Evolutionary conservation across 139 green algal species (phyloP), one percentile per base, ranked within the genome.

Genomic region (Chlorella sp.): DNA sequence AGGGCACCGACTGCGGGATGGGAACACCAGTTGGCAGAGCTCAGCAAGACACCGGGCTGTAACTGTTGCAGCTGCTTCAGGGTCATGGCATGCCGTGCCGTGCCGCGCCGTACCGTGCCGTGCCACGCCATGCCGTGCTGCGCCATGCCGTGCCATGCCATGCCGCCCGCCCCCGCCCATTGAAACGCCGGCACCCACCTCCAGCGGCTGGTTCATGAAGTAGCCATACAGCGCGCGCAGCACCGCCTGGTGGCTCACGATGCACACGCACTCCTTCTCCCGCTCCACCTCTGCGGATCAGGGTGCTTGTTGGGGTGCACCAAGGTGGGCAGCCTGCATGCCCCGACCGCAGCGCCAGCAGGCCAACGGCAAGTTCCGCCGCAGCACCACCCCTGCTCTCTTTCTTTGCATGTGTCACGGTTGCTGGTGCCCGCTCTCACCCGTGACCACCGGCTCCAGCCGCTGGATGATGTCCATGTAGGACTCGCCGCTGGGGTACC

Each of bases 381-480:
- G 56, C 22, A 65, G 26, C 56, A 46, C 2, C 30, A 28, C 36
- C 34, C 68, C 48, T 14, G 16, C n/a, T n/a, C n/a, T n/a, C n/a
- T n/a, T n/a, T n/a, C n/a, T n/a, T n/a, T n/a, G n/a, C n/a, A n/a
- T n/a, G n/a, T n/a, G n/a, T n/a, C n/a, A n/a, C n/a, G n/a, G n/a
- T n/a, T n/a, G n/a, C n/a, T n/a, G n/a, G n/a, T n/a, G n/a, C 20
- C 11, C 9, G 54, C 19, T 0, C 81, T 34, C 36, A 80, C 81
- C 81, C 26, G 94, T 97, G 65, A 98, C 93, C 19, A 98, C 95
- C 5, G 96, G 94, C 90, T 98, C 96, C 85, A 98, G 86, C 7
- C 95, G 90, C 87, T 95, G 91, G 41, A 98, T 94, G 36, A 98
- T 92, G 84, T 98, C 96, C 89, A 98, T 89, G 90, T 98, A 98